A percentile compares a stretch with the other conserved stretches of the same genome.
phyloP scores from a whole-genome alignment of 352 stramenopile species.

The Phytophthora lateralis region DNA sequence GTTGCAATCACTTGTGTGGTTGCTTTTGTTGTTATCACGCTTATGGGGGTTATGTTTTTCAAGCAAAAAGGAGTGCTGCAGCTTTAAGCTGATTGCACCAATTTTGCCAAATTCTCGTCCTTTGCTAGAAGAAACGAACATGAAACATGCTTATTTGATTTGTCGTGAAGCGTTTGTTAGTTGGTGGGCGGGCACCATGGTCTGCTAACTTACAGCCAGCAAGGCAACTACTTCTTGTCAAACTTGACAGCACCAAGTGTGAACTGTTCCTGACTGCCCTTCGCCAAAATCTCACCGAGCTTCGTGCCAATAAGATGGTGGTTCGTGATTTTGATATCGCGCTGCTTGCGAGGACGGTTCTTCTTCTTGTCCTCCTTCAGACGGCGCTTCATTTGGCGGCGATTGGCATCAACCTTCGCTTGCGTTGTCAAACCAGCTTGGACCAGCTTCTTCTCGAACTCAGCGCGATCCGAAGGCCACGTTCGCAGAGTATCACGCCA shows the following conservation, averaged over 20 bases:
- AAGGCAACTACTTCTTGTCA: constrained; percentile 59
- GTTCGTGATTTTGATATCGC: constrained; percentile 91
- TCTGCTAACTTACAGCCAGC: not conserved
- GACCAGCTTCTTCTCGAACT: constrained; percentile 83
- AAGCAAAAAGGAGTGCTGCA: constrained; percentile 61
- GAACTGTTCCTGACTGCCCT: constrained; percentile 78
- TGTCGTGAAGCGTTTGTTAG: not conserved
- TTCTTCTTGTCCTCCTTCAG: constrained; percentile 88
- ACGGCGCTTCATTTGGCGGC: constrained; percentile 77
- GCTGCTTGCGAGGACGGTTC: constrained; percentile 77
- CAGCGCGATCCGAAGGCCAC: constrained; percentile 74
- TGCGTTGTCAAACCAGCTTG: constrained; percentile 83
- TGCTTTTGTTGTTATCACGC: constrained; percentile 52
- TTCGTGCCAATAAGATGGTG: constrained; percentile 88
- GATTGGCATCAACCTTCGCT: constrained; percentile 81
- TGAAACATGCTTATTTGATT: constrained; percentile 1
- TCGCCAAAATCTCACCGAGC: constrained; percentile 82
- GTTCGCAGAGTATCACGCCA: constrained; percentile 78
- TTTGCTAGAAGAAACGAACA: constrained; percentile 3
- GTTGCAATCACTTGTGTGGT: constrained; percentile 50
- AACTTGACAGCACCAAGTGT: constrained; percentile 85
- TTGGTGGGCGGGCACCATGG: not conserved
- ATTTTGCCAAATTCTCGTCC: constrained; percentile 18
- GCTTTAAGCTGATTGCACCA: constrained; percentile 24
- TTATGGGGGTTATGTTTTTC: constrained; percentile 62